Conservation (phyloP, 2,329 filamentous ascomycete species). For the Diaporthe sp. region DNA sequence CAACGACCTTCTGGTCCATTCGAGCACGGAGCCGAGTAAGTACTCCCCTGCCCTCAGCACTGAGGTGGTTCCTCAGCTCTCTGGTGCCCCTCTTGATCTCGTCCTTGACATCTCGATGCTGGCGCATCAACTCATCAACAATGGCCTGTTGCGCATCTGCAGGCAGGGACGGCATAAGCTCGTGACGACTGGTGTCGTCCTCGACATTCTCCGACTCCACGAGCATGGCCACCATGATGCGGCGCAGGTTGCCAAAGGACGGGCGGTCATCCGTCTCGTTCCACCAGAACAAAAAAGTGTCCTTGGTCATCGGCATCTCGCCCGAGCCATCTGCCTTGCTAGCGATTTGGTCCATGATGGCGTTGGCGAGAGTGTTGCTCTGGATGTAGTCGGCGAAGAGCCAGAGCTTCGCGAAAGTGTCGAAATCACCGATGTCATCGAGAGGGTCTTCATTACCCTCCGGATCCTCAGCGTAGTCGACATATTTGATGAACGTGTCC, state of each 20-base stretch:
- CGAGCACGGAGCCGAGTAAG: background rate
- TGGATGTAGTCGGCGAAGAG: background rate
- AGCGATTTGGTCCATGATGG: background rate
- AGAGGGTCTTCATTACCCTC: background rate
- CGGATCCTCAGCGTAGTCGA: background rate
- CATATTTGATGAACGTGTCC: background rate
- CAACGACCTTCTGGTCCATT: background rate
- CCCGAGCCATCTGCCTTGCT: background rate
- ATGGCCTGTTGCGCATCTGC: background rate
- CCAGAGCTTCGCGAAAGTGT: background rate
- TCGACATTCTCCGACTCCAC: background rate
- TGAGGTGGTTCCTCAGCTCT: background rate
- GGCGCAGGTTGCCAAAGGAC: background rate
- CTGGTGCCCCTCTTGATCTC: background rate
- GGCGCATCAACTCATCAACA: background rate
- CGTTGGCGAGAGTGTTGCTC: background rate
- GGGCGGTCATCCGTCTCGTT: background rate
- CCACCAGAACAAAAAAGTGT: background rate
- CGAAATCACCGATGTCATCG: background rate
- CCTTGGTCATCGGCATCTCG: background rate
- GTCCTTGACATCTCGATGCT: background rate
- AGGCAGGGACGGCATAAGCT: background rate
- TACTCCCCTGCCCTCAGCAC: background rate
- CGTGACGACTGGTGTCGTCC: background rate
- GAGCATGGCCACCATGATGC: background rate